A percentile compares a stretch with the other conserved stretches of the same genome.
Evolutionary conservation across 768 basidiomycete species (phyloP).

Genomic region (Collybiopsis confluens): DNA sequence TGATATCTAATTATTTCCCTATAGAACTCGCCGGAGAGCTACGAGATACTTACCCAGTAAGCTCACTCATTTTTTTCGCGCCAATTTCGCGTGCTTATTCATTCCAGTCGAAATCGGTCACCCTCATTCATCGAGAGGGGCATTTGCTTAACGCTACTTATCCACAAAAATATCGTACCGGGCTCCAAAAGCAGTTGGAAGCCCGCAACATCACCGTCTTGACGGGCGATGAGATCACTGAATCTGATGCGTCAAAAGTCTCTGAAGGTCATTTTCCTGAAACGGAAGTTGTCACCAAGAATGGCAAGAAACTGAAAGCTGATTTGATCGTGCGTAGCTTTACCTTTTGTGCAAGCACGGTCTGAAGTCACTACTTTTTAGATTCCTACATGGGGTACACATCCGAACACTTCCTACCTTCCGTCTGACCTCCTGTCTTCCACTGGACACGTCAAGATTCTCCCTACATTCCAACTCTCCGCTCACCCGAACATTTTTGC

Average conservation of each 20-base stretch:
- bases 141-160: conserved; percentile 42
- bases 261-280: conserved; percentile 12
- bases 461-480: conserved; percentile 52
- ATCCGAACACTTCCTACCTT: conserved; percentile 34
- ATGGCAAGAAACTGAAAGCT: conserved; percentile 31
- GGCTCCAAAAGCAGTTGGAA: conserved; percentile 28
- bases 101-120: conserved; percentile 18
- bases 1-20: neutral
- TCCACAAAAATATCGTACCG: conserved; percentile 36
- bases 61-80: conserved; percentile 13
- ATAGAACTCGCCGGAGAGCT: conserved; percentile 22
- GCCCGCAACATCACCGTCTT: conserved; percentile 30
- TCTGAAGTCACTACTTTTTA: neutral
- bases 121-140: conserved; percentile 39
- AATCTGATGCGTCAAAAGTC: conserved; percentile 24
- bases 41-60: conserved; percentile 17
- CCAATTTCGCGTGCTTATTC: neutral
- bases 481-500: conserved; percentile 56
- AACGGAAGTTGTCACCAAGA: conserved; percentile 30
- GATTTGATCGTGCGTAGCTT: conserved; percentile 38
- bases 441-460: conserved; percentile 44
- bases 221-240: conserved; percentile 36
- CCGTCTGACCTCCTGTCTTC: conserved; percentile 27
- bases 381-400: conserved; percentile 13
- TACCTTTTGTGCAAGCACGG: neutral